These are phyloP conservation scores for Phytophthora litchii DNA, from an alignment of 352 stramenopile genomes.

Conservation along the genomic window DNA sequence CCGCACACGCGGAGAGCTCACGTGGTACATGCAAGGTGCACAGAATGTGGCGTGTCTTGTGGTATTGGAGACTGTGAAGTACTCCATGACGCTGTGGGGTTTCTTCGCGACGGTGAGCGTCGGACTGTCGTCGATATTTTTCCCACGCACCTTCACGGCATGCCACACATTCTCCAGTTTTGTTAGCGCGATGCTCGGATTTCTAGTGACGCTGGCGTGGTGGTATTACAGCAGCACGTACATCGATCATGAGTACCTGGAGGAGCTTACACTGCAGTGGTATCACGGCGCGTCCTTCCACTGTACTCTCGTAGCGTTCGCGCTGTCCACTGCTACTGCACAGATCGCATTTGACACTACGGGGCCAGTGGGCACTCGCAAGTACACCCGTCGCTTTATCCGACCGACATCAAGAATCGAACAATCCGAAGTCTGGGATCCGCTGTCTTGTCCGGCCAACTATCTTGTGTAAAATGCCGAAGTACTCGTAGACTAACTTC, in stretches of 20 bases:
- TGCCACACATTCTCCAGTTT: slow-evolving; percentile 44
- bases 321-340: slow-evolving; percentile 32
- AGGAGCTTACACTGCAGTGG: slow-evolving; percentile 45
- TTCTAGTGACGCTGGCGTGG: slow-evolving; percentile 53
- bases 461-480: slow-evolving; percentile 45
- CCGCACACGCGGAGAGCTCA: slow-evolving; percentile 29
- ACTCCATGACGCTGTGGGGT: slow-evolving; percentile 51
- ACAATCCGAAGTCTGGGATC: slow-evolving; percentile 34
- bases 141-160: slow-evolving; percentile 6
- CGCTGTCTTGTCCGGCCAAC: slow-evolving; percentile 59
- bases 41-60: slow-evolving; percentile 65
- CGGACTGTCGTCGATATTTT: slow-evolving; percentile 26
- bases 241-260: slow-evolving; percentile 44
- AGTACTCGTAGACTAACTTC: neutral
- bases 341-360: slow-evolving; percentile 34
- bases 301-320: slow-evolving; percentile 32
- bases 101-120: slow-evolving; percentile 34
- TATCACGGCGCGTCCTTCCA: slow-evolving; percentile 52
- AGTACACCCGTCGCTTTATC: slow-evolving; percentile 31
- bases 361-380: slow-evolving; percentile 19
- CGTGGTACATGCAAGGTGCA: slow-evolving; percentile 57
- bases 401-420: slow-evolving; percentile 19
- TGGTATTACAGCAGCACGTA: slow-evolving; percentile 60
- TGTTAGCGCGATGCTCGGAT: slow-evolving; percentile 37
- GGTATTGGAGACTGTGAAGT: slow-evolving; percentile 60